Evolutionary conservation across 441 rosid species (phyloP), one percentile per base, ranked within the genome.

Genomic region (Lepidium campestre): DNA sequence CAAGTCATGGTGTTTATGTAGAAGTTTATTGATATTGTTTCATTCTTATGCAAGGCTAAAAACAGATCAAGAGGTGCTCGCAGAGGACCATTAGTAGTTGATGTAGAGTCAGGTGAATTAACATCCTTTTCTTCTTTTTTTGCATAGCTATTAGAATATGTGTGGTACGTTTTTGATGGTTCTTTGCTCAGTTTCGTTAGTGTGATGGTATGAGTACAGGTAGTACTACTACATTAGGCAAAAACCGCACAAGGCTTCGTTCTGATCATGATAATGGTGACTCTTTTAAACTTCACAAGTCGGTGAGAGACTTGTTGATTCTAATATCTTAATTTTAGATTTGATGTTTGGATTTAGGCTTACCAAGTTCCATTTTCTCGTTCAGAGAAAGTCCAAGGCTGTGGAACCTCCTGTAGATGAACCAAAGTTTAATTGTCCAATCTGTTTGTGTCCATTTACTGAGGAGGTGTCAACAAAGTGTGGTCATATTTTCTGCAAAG

Each of bases 401-500:
- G 72, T 71, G 0, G 71, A 29, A 29, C 10, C 80, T 34, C 83
- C 93, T 18, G 78, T 68, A 9, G 84, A 81, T 77, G 94, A 88
- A 68, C 88, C 86, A 7, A 86, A 76, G 19, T 91, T 94, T 75
- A 84, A 71, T 47, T 94, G 99, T 67, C 97, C 99, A 45, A 88
- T 94, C 57, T 94, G 99, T 80, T 29, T 91, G 88, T 78, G 87
- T 53, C 82, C 91, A 54, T 72, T 94, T 52, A 85, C 68, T 0
- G 88, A 88, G 75, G 97, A 87, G 79, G 79, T 76, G 69, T 78
- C 99, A 31, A 94, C 99, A 20, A 91, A 82, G 76, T 94, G 99
- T 61, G 99, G 99, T 57, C 99, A 94, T 57, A 94, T 94, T 40
- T 94, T 91, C 82, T 94, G 99, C 70, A 85, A 81, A 77, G 32